A percentile compares a stretch with the other conserved stretches of the same genome.
Conservation (phyloP, 257 asterid species). For the Capsicum chinense region DNA sequence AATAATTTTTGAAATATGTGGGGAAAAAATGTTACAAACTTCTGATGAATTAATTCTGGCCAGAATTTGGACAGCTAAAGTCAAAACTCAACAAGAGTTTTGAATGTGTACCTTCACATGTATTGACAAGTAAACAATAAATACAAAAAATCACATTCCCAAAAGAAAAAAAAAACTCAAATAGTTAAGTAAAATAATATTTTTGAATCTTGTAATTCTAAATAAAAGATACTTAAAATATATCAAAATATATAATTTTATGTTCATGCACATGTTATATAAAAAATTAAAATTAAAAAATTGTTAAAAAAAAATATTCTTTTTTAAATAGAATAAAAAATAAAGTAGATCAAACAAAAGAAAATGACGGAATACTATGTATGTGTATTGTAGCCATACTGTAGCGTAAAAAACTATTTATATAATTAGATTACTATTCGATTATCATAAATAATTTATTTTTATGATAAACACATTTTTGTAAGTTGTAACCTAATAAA, state of each 20-base stretch:
- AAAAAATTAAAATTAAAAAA: too few relatives aligned
- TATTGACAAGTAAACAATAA: constrained; percentile 16
- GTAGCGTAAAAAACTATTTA: neutral
- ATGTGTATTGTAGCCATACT: too few relatives aligned
- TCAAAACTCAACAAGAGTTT: neutral
- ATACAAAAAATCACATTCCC: neutral
- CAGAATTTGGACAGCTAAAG: neutral
- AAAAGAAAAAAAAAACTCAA: neutral
- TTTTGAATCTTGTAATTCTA: too few relatives aligned
- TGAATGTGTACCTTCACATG: neutral
- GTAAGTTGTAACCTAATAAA: neutral
- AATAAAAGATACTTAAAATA: too few relatives aligned
- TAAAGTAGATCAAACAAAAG: too few relatives aligned
- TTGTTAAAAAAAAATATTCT: too few relatives aligned
- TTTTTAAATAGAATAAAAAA: too few relatives aligned
- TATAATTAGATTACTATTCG: neutral
- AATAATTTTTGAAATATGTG: neutral
- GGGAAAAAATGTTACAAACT: neutral
- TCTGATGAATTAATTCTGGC: constrained; percentile 18
- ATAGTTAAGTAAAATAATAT: neutral
- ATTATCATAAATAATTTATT: neutral
- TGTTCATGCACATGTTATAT: too few relatives aligned
- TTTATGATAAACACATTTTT: neutral
- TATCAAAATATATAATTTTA: too few relatives aligned
- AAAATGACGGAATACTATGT: too few relatives aligned